Base-by-base conservation (phyloP, 768 basidiomycete genomes). In the Suillus occidentalis region DNA sequence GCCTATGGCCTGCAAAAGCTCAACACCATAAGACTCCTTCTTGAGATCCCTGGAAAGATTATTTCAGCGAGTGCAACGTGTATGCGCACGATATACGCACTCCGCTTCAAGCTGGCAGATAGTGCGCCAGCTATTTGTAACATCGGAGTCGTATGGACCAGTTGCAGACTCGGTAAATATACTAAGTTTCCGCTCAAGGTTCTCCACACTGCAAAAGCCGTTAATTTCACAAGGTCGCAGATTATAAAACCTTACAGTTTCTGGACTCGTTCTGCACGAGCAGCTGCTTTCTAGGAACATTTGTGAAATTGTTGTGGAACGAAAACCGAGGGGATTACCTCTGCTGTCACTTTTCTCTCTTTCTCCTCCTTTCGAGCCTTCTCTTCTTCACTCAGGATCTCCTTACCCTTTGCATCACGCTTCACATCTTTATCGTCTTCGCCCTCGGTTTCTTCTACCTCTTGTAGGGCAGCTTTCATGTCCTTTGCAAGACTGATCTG, bases 381-480 rank as follows among this genome's bases (percentile, higher is more conserved):
- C 75, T 95, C 91, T 68, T 95, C 92, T 12, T 87, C 86, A 40
- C 79, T 81, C 20, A 88, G 64, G 5, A 86, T 83, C 60, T 85
- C 83, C 74, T 77, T 73, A 47, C 84, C 86, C 66, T 83, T 85
- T 36, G 81, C 82, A 70, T 87, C 90, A 2, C 82, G 80, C 62
- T 70, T 76, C 62, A 80, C 80, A 18, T 72, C 72, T 65, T 79
- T 77, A 65, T 77, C 78, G 40, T 74, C 76, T n/a, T 73, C 76
- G 22, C 78, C 83, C 63, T 88, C 88, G 0, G 82, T 85, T 59
- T 91, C 91, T 43, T 90, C 91, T 0, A 88, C 93, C 72, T 95
- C 94, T 72, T 96, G 94, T 72, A 96, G 76, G 5, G 93, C 95
- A 3, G 89, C 84, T 80, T 97, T 97, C 95, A 97, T 95, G 71